Base-by-base conservation (phyloP, 371 early-diverging fungal species). In the Chytridium lagenaria region DNA sequence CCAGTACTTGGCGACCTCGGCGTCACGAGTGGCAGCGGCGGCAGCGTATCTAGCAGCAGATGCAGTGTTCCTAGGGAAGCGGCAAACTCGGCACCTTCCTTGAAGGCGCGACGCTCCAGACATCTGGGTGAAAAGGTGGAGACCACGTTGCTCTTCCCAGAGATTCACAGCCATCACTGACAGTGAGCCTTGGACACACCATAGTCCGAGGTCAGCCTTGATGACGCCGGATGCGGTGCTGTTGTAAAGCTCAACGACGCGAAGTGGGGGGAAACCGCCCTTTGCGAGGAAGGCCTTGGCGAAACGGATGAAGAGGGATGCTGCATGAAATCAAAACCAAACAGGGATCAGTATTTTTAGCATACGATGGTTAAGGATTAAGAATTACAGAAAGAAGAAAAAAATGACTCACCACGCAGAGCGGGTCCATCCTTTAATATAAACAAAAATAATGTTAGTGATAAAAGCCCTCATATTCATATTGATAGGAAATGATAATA, bases 181-280 rank as follows among this genome's bases (percentile, higher is more conserved):
- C 71, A 7, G 74, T 68, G 87, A 86, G 87, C 22, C n/a, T 75
- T 66, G 36, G 78, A 64, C 0, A 80, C 75, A 0, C 91, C 72
- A 74, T 91, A 93, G 55, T 92, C n/a, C 89, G 34, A 94, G 78
- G 69, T 94, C 91, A 1, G 59, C n/a, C 36, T 83, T 77, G 65
- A 84, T 73, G 0, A 76, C 64, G 7, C 79, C 67, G 16, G 23
- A 33, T 5, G 84, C 59, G 1, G 86, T 81, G 34, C 71, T 36
- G 37, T 67, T 75, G 52, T 37, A 50, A 23, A 59, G 7, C 71
- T 81, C 84, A 16, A 82, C 31, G 36, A 70, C 57, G 19, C 2
- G 36, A 2, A n/a, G n/a, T n/a, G 19, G 31, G 16, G 26, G 36
- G 49, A n/a, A 36, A 1, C 75, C 75, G 33, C 73, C 66, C 2